Evolutionary conservation across 2,329 filamentous ascomycete genomes (phyloP).

Genomic region (Cytospora paraplurivora): DNA sequence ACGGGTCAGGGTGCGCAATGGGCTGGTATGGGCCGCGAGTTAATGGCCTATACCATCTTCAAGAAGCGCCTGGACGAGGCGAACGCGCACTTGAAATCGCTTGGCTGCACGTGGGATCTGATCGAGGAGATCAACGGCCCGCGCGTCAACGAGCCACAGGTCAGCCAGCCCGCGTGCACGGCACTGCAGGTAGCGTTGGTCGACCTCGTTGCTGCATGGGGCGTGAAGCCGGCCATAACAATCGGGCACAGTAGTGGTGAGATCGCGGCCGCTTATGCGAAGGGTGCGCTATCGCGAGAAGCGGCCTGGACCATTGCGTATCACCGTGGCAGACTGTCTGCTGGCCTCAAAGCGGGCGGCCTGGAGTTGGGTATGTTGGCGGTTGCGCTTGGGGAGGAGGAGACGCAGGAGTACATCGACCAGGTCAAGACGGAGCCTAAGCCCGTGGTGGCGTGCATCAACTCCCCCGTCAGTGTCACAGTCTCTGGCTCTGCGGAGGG

Average conservation of each 20-base stretch:
- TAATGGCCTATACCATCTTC: constrained; percentile 31
- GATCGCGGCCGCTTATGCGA: constrained; percentile 34
- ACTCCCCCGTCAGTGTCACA: constrained; percentile 37
- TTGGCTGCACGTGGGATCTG: constrained; percentile 36
- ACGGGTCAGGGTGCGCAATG: constrained; percentile 42
- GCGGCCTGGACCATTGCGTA: constrained; percentile 32
- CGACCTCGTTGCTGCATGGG: constrained; percentile 33
- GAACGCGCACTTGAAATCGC: constrained; percentile 28
- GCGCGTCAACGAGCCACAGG: constrained; percentile 34
- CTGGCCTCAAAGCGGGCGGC: constrained; percentile 24
- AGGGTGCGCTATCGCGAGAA: constrained; percentile 26
- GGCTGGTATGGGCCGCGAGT: constrained; percentile 35
- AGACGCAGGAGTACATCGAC: constrained; percentile 14
- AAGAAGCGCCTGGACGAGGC: constrained; percentile 31
- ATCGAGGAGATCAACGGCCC: constrained; percentile 36
- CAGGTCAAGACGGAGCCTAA: background rate
- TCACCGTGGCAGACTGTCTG: constrained; percentile 25
- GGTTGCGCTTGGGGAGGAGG: constrained; percentile 1
- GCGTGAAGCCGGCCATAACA: constrained; percentile 30
- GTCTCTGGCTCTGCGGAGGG: constrained; percentile 37
- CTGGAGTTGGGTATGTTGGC: constrained; percentile 16
- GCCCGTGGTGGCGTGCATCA: constrained; percentile 22
- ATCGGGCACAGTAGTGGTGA: constrained; percentile 34
- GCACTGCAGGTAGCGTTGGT: constrained; percentile 42
- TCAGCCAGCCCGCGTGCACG: constrained; percentile 37